Percentiles rank a stretch among this genome's conserved stretches.
Evolutionary conservation across 805 yeast species (phyloP).

Genomic region (Yarrowia keelungensis): DNA sequence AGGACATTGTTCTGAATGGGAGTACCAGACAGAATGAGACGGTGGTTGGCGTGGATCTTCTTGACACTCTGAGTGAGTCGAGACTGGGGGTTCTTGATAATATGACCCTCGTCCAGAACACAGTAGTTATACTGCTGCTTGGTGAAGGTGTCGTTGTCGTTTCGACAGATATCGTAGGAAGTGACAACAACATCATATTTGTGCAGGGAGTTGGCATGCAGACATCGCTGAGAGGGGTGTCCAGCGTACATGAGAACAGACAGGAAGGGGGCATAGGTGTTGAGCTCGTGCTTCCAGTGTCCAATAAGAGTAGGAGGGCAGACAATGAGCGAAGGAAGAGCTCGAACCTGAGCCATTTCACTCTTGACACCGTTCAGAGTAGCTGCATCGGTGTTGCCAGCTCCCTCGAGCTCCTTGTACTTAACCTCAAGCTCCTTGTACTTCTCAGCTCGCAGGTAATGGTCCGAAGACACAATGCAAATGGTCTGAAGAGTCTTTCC

Average conservation of each 20-base stretch:
- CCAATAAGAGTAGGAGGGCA: conserved; percentile 99
- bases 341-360: conserved; percentile 67
- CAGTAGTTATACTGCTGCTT: conserved; percentile 84
- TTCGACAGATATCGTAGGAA: conserved; percentile 94
- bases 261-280: conserved; percentile 87
- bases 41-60: conserved; percentile 79
- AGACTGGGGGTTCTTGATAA: conserved; percentile 88
- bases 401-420: conserved; percentile 22
- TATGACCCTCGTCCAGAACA: conserved; percentile 97
- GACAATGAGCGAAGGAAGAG: conserved; percentile 81
- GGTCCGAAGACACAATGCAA: conserved; percentile 96
- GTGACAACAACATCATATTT: conserved; percentile 87
- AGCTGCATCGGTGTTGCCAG: conserved; percentile 5
- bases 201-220: conserved; percentile 60
- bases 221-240: conserved; percentile 74
- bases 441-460: conserved; percentile 79
- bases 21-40: conserved; percentile 92
- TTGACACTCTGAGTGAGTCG: conserved; percentile 91
- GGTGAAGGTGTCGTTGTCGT: conserved; percentile 74
- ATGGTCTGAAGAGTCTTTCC: conserved; percentile 97
- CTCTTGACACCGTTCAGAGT: conserved; percentile 53
- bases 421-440: conserved; percentile 49
- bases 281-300: conserved; percentile 97
- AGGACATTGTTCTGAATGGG: conserved; percentile 97
- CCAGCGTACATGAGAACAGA: conserved; percentile 89